Base-by-base conservation (phyloP, 352 stramenopile species). In the Aphanomyces invadans region DNA sequence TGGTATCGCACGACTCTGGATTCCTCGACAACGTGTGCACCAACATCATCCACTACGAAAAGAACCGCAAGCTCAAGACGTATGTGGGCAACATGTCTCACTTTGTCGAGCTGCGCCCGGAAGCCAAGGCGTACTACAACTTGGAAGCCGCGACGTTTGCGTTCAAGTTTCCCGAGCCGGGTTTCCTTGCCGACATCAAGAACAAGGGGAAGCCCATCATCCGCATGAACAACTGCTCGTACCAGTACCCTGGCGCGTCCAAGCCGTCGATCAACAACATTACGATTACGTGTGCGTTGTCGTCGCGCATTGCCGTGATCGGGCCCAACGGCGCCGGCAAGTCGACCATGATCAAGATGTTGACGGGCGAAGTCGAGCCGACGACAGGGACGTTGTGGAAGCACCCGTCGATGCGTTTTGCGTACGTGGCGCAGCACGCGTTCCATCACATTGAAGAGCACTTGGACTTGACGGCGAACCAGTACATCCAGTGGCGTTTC, bases 401-500 rank as follows among this genome's bases (percentile, higher is more conserved):
- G 77, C 85, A 94, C 75, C 85, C 81, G 44, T 72, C 78, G 38
- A 81, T 98, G 73, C 89, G 92, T 76, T 94, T 98, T 71, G 95
- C 95, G 2, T 98, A 98, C 77, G 95, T 98, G 3, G 92, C 93
- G 31, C 95, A 98, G 81, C 95, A 99, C 77, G 90, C 95, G 39
- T 98, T 99, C 79, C 93, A 98, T 74, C 96, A 99, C 78, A 96
- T 99, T 68, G 96, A 99, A 76, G 79, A 95, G 65, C 95, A 98
- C 79, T 85, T 98, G 48, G 94, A 98, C 66, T 81, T 95, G 53
- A 96, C 86, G 61, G 92, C 96, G n/a, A 95, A 92, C 69, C 77
- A 96, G 63, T 99, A 99, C 83, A 97, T 99, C 72, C 94, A 98
- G 78, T 98, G 91, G 92, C 87, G 94, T 81, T 99, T 98, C 81